These are phyloP conservation scores for Phytophthora hybrid DNA, from an alignment of 352 stramenopile species.

Conservation along the genomic window DNA sequence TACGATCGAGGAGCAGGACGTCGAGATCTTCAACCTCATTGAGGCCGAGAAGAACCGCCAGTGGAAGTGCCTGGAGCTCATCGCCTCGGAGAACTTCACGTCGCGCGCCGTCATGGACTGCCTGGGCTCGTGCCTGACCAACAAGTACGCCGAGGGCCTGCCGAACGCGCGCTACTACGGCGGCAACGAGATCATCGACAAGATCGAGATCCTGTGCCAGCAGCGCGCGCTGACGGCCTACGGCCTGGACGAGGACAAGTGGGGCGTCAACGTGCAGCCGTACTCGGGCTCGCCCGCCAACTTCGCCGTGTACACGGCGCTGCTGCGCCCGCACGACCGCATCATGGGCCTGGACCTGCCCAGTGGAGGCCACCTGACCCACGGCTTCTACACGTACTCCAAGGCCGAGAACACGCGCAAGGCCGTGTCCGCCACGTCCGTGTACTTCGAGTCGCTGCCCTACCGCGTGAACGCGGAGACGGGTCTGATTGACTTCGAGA, in stretches of 20 bases:
- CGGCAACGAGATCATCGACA: slow-evolving; percentile 98
- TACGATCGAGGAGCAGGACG: slow-evolving; percentile 95
- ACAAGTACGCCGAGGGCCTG: slow-evolving; percentile 99
- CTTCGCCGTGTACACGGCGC: slow-evolving; percentile 99
- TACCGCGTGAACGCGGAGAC: slow-evolving; percentile 97
- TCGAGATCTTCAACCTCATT: slow-evolving; percentile 98
- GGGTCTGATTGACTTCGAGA: slow-evolving; percentile 98
- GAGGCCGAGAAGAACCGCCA: slow-evolving; percentile 98
- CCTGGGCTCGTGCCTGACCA: slow-evolving; percentile 98
- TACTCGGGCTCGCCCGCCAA: slow-evolving; percentile 98
- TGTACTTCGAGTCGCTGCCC: slow-evolving; percentile 99
- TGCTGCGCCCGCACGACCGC: slow-evolving; percentile 97
- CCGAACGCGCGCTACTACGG: slow-evolving; percentile 98
- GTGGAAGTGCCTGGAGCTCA: slow-evolving; percentile 98
- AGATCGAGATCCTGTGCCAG: slow-evolving; percentile 96
- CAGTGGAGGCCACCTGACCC: slow-evolving; percentile 98
- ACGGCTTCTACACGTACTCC: slow-evolving; percentile 98
- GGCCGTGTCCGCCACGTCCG: slow-evolving; percentile 98
- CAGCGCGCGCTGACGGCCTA: slow-evolving; percentile 95
- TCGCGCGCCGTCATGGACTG: slow-evolving; percentile 99
- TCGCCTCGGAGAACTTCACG: slow-evolving; percentile 99
- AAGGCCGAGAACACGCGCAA: slow-evolving; percentile 98
- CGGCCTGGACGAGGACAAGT: slow-evolving; percentile 92
- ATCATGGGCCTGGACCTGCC: slow-evolving; percentile 99
- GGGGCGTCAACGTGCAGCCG: slow-evolving; percentile 99